Conservation (phyloP, 106 monocot species). For the Allium sativum region DNA sequence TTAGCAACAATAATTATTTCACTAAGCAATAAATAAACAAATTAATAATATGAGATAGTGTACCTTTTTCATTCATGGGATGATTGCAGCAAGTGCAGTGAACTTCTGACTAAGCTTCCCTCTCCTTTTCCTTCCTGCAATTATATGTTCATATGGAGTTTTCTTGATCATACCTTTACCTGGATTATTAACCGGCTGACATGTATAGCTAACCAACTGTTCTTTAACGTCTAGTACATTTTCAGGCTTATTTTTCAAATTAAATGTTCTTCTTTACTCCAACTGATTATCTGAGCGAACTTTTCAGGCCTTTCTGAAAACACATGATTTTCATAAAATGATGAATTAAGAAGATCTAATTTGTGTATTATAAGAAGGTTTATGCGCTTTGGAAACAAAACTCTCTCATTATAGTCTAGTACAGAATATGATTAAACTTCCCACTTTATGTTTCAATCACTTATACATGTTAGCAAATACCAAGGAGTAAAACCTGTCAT, state of each 20-base stretch:
- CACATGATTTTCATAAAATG: too few relatives aligned
- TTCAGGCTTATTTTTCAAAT: not conserved
- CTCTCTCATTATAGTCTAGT: too few relatives aligned
- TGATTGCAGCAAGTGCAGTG: slow-evolving; percentile 31
- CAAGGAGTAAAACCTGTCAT: too few relatives aligned
- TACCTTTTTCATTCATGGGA: slow-evolving; percentile 44
- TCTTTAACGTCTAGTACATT: not conserved
- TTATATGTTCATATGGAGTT: slow-evolving; percentile 24
- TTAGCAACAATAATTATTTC: too few relatives aligned
- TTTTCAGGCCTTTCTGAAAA: not conserved
- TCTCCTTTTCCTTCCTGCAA: slow-evolving; percentile 41
- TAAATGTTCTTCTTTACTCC: not conserved
- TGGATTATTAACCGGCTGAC: not conserved
- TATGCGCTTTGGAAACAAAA: too few relatives aligned
- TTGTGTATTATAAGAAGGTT: too few relatives aligned
- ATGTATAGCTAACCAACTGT: not conserved
- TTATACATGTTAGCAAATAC: too few relatives aligned
- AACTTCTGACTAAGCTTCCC: slow-evolving; percentile 51
- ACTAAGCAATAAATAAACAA: not conserved
- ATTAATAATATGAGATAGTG: not conserved
- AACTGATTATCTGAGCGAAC: not conserved
- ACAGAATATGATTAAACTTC: too few relatives aligned
- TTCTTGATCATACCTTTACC: not conserved
- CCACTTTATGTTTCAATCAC: too few relatives aligned
- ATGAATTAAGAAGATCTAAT: too few relatives aligned